Evolutionary conservation across 495 filamentous ascomycete genomes (phyloP).

Genomic region (Aspergillus sclerotiicarbonarius): DNA sequence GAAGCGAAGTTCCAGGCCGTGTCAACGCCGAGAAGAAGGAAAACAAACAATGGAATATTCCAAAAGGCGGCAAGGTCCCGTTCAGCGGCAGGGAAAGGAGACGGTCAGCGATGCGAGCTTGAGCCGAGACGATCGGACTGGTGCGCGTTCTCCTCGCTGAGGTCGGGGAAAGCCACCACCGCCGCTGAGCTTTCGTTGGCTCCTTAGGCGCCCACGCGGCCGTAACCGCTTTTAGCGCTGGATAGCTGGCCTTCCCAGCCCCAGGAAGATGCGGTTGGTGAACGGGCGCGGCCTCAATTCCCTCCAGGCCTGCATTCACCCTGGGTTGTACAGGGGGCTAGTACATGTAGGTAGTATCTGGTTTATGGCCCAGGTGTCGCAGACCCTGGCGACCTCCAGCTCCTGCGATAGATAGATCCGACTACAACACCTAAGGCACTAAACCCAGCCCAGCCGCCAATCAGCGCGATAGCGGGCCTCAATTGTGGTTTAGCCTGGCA

Average conservation of each 20-base stretch:
- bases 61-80: conserved; percentile 5
- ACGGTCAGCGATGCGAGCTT: conserved; percentile 9
- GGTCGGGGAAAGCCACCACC: conserved; percentile 20
- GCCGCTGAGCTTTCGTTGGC: conserved; percentile 18
- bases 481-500: conserved; percentile 6
- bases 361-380: not conserved
- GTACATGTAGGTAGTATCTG: too few relatives aligned
- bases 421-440: conserved; percentile 1
- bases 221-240: conserved; percentile 26
- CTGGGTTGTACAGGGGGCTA: not conserved
- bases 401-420: not conserved
- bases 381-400: too few relatives aligned
- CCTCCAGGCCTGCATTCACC: not conserved
- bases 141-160: conserved; percentile 22
- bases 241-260: conserved; percentile 2
- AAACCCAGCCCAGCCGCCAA: conserved; percentile 3
- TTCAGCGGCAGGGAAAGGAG: conserved; percentile 12
- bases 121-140: conserved; percentile 10
- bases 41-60: conserved; percentile 7
- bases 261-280: conserved; percentile 7
- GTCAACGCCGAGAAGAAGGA: conserved; percentile 19
- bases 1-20: conserved; percentile 26
- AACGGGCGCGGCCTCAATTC: not conserved
- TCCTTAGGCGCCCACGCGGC: conserved; percentile 19
- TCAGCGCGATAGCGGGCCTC: not conserved